Evolutionary conservation across 2,329 filamentous ascomycete species (phyloP).

Genomic region (Penicillium sp.): DNA sequence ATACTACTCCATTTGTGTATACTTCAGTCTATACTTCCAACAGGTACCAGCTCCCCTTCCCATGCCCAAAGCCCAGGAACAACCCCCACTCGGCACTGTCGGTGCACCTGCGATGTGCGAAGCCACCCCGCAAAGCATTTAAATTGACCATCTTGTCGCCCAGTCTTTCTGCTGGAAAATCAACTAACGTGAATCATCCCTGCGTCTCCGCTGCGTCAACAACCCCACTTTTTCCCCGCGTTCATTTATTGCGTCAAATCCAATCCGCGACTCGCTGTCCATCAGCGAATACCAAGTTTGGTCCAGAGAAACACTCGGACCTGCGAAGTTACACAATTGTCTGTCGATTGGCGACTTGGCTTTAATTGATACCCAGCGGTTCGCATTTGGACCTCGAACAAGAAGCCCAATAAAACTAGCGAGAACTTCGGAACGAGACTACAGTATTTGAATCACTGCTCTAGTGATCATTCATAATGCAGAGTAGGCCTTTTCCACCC

Average conservation of each 20-base stretch:
- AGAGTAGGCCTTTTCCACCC: constrained; percentile 33
- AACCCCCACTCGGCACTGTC: background rate
- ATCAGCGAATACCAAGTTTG: constrained; percentile 6
- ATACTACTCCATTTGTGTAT: background rate
- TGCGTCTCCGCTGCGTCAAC: constrained; percentile 17
- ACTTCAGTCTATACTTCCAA: background rate
- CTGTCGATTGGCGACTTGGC: constrained; percentile 2
- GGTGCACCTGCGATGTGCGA: background rate
- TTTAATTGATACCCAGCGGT: background rate
- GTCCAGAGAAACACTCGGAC: background rate
- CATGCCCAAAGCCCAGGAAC: background rate
- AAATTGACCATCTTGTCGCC: background rate
- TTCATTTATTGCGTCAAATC: constrained; percentile 17
- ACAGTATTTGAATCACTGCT: background rate
- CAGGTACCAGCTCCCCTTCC: background rate
- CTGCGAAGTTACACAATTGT: background rate
- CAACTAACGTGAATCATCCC: background rate
- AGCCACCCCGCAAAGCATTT: background rate
- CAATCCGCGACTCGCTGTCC: constrained; percentile 14
- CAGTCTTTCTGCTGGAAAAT: background rate
- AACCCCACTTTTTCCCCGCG: constrained; percentile 37
- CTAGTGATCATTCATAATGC: constrained; percentile 33
- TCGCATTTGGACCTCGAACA: background rate
- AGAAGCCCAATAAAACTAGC: background rate
- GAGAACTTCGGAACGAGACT: background rate